These are phyloP conservation scores for Aspergillus ruber DNA, from an alignment of 2,329 filamentous ascomycete genomes.

Conservation along the genomic window DNA sequence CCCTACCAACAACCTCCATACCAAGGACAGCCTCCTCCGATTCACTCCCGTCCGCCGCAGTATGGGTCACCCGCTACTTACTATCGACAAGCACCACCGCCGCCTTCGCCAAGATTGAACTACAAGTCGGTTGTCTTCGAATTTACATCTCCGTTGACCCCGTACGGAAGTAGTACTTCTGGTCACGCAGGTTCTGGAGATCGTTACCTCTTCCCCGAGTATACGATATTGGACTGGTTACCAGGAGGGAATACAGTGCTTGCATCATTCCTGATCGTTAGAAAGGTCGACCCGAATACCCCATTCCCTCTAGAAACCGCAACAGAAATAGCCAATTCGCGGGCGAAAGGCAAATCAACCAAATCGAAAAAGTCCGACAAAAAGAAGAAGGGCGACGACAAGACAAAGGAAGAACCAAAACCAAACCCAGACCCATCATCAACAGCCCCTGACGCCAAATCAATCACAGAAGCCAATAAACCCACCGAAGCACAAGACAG, in stretches of 20 bases:
- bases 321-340: conserved; percentile 21
- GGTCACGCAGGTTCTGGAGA: conserved; percentile 39
- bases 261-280: conserved; percentile 42
- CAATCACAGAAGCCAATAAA: not conserved
- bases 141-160: conserved; percentile 37
- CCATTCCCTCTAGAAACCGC: conserved; percentile 32
- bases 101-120: conserved; percentile 31
- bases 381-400: conserved; percentile 15
- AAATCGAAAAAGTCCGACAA: conserved; percentile 36
- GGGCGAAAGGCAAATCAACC: conserved; percentile 23
- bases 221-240: conserved; percentile 44
- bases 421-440: not conserved
- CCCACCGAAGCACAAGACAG: too few relatives aligned
- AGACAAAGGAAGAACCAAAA: conserved; percentile 6
- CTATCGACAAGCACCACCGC: conserved; percentile 26
- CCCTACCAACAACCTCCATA: conserved; percentile 26
- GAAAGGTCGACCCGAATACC: conserved; percentile 35
- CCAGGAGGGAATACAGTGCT: conserved; percentile 41
- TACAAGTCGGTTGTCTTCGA: conserved; percentile 45
- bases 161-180: conserved; percentile 35
- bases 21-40: conserved; percentile 23
- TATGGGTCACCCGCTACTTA: conserved; percentile 29
- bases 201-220: conserved; percentile 44
- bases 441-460: not conserved
- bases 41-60: conserved; percentile 31